phyloP scores from a whole-genome alignment of 1,284 basidiomycete genomes.

The Cutaneotrichosporon sp. region DNA sequence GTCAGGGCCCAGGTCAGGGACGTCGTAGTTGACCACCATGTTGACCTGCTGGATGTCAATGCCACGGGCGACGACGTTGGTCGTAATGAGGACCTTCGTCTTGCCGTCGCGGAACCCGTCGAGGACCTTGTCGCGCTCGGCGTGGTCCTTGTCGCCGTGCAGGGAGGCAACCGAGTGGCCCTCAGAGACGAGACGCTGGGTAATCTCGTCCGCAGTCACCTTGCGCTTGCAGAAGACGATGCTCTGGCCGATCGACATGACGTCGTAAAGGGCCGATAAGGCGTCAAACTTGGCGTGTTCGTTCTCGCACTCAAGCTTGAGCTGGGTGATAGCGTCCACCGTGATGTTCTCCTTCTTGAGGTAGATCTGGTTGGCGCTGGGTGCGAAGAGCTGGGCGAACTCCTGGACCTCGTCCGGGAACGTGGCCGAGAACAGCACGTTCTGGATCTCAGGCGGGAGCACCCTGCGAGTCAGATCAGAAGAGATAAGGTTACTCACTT shows the following conservation, averaged over 20 bases:
- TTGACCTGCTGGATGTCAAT: slow-evolving; percentile 99
- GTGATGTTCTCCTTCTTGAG: slow-evolving; percentile 91
- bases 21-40: slow-evolving; percentile 98
- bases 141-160: slow-evolving; percentile 87
- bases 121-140: slow-evolving; percentile 87
- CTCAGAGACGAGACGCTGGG: slow-evolving; percentile 83
- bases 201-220: slow-evolving; percentile 89
- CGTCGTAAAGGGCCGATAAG: slow-evolving; percentile 82
- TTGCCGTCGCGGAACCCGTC: slow-evolving; percentile 94
- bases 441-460: slow-evolving; percentile 62
- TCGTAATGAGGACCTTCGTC: slow-evolving; percentile 97
- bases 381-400: slow-evolving; percentile 90
- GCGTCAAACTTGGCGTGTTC: slow-evolving; percentile 96
- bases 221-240: slow-evolving; percentile 95
- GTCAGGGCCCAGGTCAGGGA: slow-evolving; percentile 69
- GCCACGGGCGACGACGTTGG: slow-evolving; percentile 96
- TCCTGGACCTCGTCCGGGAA: slow-evolving; percentile 90
- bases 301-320: slow-evolving; percentile 91
- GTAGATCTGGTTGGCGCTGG: slow-evolving; percentile 93
- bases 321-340: slow-evolving; percentile 93
- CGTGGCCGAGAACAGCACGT: slow-evolving; percentile 96
- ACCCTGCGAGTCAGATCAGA: slow-evolving; percentile 33
- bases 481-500: slow-evolving; percentile 62
- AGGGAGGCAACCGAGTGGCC: slow-evolving; percentile 96
- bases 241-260: slow-evolving; percentile 92